These are phyloP conservation scores for Penicillium pancosmium DNA, from an alignment of 495 filamentous ascomycete species.

Conservation along the genomic window DNA sequence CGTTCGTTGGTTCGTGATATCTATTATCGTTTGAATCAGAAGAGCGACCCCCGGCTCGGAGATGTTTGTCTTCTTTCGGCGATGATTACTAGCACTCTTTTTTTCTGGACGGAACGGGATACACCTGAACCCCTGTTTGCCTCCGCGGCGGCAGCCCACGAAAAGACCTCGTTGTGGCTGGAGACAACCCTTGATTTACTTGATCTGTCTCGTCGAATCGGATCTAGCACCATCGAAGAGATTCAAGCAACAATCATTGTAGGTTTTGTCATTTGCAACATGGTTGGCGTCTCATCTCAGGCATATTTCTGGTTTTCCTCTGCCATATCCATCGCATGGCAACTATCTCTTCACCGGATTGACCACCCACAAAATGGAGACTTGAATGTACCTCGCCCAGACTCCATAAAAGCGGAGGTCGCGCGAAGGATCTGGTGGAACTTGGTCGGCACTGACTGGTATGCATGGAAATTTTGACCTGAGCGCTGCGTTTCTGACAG, in stretches of 20 bases:
- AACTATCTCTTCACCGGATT: slow-evolving; percentile 44
- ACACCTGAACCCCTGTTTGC: slow-evolving; percentile 28
- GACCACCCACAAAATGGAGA: slow-evolving; percentile 34
- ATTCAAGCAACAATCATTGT: slow-evolving; percentile 47
- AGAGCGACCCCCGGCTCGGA: slow-evolving; percentile 28
- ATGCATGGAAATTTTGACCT: neutral
- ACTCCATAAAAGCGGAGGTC: slow-evolving; percentile 39
- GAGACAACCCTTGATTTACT: slow-evolving; percentile 41
- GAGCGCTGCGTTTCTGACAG: neutral
- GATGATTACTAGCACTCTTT: slow-evolving; percentile 46
- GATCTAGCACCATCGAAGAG: slow-evolving; percentile 39
- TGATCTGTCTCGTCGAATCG: slow-evolving; percentile 33
- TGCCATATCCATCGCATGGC: slow-evolving; percentile 37
- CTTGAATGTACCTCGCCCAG: slow-evolving; percentile 17
- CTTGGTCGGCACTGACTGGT: slow-evolving; percentile 50
- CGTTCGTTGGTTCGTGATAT: slow-evolving; percentile 38
- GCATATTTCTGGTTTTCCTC: slow-evolving; percentile 35
- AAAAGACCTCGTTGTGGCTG: slow-evolving; percentile 37
- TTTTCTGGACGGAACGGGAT: slow-evolving; percentile 38
- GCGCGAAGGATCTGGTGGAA: slow-evolving; percentile 55
- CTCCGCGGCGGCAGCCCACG: slow-evolving; percentile 33
- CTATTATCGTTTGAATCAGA: slow-evolving; percentile 31
- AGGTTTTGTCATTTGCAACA: slow-evolving; percentile 38
- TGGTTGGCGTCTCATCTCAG: slow-evolving; percentile 42
- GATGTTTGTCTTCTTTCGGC: slow-evolving; percentile 45